Base-by-base conservation (phyloP, 257 asterid species). In the Buddleja alternifolia region DNA sequence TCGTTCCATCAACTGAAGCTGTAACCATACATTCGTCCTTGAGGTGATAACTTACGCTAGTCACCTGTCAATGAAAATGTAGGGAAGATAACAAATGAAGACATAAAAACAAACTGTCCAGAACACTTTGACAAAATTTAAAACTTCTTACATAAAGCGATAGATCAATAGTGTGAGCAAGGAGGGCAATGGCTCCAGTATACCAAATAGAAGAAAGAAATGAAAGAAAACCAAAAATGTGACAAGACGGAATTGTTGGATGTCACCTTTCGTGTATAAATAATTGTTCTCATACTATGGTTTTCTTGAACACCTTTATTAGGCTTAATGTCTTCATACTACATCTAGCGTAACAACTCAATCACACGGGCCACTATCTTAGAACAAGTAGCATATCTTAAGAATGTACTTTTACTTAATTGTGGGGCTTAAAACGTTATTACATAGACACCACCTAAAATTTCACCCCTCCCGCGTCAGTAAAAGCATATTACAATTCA, bases 41-140 rank as follows among this genome's bases (percentile, higher is more conserved):
- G 0, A 96, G 97, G 84, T 93, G 98, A 80, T 86, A 93, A 75
- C 95, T 93, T 14, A 88, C 98, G 46, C 97, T 93, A 23, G 96
- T 90, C 61, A 93, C 98, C 98, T 93, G 86, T 73, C 68, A 40
- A 57, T n/a, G n/a, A 57, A 21, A 42, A 62, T n/a, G 14, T 20
- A 32, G 67, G 29, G 10, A 21, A 50, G 24, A 73, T n/a, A 77
- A 51, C 42, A 15, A 37, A 32, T 53, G n/a, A 40, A 63, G 17
- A 19, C 10, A 37, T 8, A 16, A 10, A 24, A 52, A 34, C n/a
- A n/a, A n/a, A 42, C 10, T 24, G 34, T n/a, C n/a, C n/a, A n/a
- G n/a, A n/a, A n/a, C n/a, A n/a, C n/a, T n/a, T n/a, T n/a, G n/a
- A 23, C 9, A 42, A 24, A n/a, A 19, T 44, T 4, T 10, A 61